Percentiles rank a stretch among this genome's conserved stretches.
Conservation (phyloP, 352 stramenopile genomes). For the Aphanomyces euteiches region DNA sequence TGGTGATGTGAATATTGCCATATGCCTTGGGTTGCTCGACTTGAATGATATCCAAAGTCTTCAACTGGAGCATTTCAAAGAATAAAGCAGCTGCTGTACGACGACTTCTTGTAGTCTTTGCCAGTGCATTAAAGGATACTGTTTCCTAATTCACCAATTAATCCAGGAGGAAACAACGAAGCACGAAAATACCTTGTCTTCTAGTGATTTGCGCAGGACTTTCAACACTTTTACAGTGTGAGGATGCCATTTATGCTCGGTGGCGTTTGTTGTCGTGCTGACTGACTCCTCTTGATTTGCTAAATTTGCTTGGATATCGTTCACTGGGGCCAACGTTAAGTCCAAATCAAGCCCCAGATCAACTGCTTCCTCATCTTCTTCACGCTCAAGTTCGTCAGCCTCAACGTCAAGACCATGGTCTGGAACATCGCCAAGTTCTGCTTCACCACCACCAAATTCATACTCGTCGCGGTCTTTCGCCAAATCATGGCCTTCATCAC, state of each 20-base stretch:
- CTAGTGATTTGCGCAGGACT: constrained; percentile 67
- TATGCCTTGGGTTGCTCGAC: constrained; percentile 91
- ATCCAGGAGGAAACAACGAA: not conserved
- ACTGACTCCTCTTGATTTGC: constrained; percentile 38
- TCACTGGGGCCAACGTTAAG: constrained; percentile 54
- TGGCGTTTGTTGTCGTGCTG: constrained; percentile 40
- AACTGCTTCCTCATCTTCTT: constrained; percentile 44
- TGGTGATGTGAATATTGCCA: constrained; percentile 90
- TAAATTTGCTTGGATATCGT: constrained; percentile 67
- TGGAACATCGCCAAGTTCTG: constrained; percentile 35
- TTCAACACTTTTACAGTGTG: constrained; percentile 96
- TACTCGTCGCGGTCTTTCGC: constrained; percentile 37
- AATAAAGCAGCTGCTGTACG: constrained; percentile 92
- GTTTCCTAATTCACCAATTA: constrained; percentile 39
- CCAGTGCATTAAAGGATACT: constrained; percentile 83
- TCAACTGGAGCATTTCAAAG: constrained; percentile 97
- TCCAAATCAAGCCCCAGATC: constrained; percentile 77
- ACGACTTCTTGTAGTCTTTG: constrained; percentile 71
- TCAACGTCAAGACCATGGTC: constrained; percentile 57
- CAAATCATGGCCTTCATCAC: constrained; percentile 30
- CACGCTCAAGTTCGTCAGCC: constrained; percentile 43
- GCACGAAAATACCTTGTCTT: constrained; percentile 49
- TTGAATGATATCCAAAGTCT: constrained; percentile 97
- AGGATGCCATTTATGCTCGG: constrained; percentile 95
- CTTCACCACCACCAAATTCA: constrained; percentile 33